Conservation (phyloP, 495 filamentous ascomycete genomes). For the Xylaria flabelliformis region DNA sequence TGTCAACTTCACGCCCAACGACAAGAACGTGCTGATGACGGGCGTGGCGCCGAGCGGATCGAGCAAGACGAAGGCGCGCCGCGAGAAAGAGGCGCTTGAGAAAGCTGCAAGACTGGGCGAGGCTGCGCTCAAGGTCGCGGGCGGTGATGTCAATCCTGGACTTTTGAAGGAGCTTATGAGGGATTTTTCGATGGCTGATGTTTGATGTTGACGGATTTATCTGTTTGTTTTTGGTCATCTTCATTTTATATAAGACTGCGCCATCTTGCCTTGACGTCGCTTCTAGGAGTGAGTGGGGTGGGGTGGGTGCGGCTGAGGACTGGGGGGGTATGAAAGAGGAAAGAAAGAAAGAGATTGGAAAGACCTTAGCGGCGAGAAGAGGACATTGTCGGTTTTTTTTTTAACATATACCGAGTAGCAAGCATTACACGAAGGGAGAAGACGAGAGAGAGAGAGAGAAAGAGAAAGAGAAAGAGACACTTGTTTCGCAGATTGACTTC, state of each 20-base stretch:
- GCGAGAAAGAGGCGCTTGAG: constrained; percentile 84
- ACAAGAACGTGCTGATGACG: constrained; percentile 80
- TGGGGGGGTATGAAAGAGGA: too few relatives aligned
- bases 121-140: constrained; percentile 73
- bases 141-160: constrained; percentile 65
- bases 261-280: too few relatives aligned
- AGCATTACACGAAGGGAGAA: not conserved
- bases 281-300: too few relatives aligned
- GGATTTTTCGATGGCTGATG: constrained; percentile 11
- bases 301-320: too few relatives aligned
- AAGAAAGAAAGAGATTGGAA: too few relatives aligned
- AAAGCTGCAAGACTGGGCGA: constrained; percentile 76
- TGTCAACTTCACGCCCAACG: constrained; percentile 88
- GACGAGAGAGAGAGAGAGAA: too few relatives aligned
- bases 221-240: too few relatives aligned
- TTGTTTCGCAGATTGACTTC: constrained; percentile 8
- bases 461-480: not conserved
- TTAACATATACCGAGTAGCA: not conserved
- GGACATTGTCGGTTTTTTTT: not conserved
- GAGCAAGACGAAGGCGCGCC: constrained; percentile 88
- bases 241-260: too few relatives aligned
- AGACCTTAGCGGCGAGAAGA: not conserved
- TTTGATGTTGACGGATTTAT: not conserved
- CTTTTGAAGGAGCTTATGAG: constrained; percentile 40
- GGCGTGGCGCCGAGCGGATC: constrained; percentile 91